Evolutionary conservation across 1,139 yeast genomes (phyloP).

Genomic region (Pichia sp.): DNA sequence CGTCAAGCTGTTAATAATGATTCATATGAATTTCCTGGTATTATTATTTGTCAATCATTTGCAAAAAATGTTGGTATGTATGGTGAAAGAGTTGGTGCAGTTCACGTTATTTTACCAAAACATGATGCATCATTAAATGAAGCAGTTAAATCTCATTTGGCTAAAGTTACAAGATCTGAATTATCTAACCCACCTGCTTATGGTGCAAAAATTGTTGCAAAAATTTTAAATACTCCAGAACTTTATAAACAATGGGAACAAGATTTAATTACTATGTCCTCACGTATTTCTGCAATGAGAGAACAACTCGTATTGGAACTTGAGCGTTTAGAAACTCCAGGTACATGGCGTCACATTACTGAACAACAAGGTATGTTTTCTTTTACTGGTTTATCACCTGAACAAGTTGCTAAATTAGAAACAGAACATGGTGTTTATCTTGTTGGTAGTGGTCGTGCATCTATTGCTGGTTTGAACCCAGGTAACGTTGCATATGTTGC

Average conservation of each 20-base stretch:
- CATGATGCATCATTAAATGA: conserved; percentile 35
- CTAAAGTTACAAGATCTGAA: conserved; percentile 73
- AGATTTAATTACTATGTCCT: conserved; percentile 84
- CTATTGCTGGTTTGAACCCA: conserved; percentile 88
- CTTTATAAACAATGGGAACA: conserved; percentile 76
- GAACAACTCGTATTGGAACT: conserved; percentile 54
- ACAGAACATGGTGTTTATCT: conserved; percentile 70
- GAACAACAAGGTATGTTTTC: conserved; percentile 96
- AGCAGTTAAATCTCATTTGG: conserved; percentile 70
- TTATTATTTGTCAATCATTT: conserved; percentile 86
- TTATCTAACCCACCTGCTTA: conserved; percentile 93
- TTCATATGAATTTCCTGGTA: conserved; percentile 36
- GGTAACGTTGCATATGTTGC: conserved; percentile 77
- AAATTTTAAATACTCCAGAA: conserved; percentile 58
- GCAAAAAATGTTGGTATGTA: conserved; percentile 97
- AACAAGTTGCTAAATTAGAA: conserved; percentile 77
- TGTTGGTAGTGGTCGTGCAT: conserved; percentile 84
- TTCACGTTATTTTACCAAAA: conserved; percentile 60
- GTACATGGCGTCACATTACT: conserved; percentile 90
- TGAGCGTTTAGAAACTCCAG: conserved; percentile 67
- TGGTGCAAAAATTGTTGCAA: conserved; percentile 89
- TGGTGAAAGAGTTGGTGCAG: conserved; percentile 96
- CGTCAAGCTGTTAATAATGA: conserved; percentile 64
- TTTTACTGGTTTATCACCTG: conserved; percentile 76
- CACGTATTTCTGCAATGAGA: conserved; percentile 79